Evolutionary conservation across 176 grass and related monocot genomes (phyloP).

Genomic region (Aegilops sharonensis): DNA sequence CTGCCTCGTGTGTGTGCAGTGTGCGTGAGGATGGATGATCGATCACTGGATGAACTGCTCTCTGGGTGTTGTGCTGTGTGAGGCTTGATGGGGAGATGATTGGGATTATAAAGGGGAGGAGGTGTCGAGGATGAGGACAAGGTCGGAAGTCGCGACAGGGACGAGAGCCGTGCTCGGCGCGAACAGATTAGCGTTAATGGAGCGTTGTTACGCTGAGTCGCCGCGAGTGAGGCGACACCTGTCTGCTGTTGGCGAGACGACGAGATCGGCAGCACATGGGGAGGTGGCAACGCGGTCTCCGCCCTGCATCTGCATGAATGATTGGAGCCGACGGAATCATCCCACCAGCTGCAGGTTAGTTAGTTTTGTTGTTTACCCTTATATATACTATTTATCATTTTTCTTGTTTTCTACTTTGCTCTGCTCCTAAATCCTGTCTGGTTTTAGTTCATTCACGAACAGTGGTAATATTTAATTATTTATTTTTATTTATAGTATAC

Average conservation of each 20-base stretch:
- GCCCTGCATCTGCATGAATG: not conserved
- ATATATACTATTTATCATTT: too few relatives aligned
- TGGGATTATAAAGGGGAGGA: constrained; percentile 25
- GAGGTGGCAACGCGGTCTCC: constrained; percentile 46
- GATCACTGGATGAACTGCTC: not conserved
- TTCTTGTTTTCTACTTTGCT: too few relatives aligned
- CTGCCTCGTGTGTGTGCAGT: not conserved
- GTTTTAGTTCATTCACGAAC: too few relatives aligned
- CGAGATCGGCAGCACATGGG: constrained; percentile 62
- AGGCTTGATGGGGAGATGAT: not conserved
- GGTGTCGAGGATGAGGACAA: too few relatives aligned
- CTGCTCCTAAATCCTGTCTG: too few relatives aligned
- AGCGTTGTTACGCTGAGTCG: not conserved
- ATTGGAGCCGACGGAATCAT: constrained; percentile 39
- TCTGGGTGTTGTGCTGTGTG: not conserved
- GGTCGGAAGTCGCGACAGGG: too few relatives aligned
- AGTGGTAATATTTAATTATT: too few relatives aligned
- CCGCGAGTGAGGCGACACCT: constrained; percentile 23
- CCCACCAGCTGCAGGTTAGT: constrained; percentile 13
- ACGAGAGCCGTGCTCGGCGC: too few relatives aligned
- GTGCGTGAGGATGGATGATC: not conserved
- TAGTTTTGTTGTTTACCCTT: not conserved
- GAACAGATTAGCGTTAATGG: constrained; percentile 19
- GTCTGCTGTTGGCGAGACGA: constrained; percentile 22
- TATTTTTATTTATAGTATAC: too few relatives aligned